Base-by-base conservation (phyloP, 352 stramenopile genomes). In the Phytophthora kernoviae region DNA sequence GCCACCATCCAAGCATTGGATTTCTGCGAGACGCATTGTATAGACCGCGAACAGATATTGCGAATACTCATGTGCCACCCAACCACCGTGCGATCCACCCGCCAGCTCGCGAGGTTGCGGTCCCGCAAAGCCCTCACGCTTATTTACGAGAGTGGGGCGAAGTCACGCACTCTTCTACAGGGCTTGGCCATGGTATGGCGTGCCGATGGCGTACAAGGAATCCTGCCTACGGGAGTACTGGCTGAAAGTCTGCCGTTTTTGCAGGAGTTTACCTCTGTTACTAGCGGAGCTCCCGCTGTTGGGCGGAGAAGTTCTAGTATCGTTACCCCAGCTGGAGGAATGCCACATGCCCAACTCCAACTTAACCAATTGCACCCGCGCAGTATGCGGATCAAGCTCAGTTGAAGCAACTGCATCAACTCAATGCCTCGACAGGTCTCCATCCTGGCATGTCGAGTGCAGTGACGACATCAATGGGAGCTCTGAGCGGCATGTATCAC, bases 1-100 rank as follows among this genome's bases (percentile, higher is more conserved):
- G 85, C 82, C 22, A 92, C 85, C 10, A 91, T 94, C 37, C 79
- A 90, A 45, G 83, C 82, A 0, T 44, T 94, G 10, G 84, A 91
- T 27, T 94, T 91, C 51, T 92, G 85, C 41, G 85, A 94, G 53
- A 90, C 80, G 0, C 80, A 92, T 54, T 87, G 74, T 27, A 72
- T 90, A 20, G 53, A 84, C 10, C 77, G 82, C 7, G 49, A 74
- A 22, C 62, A 76, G 22, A 73, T 90, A 44, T 63, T 92, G 14
- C 44, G 52, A 17, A 64, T 82, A 18, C 50, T 92, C 22, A 33
- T 89, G 3, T 50, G 43, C 0, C 80, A 92, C 53, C 80, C 80
- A 17, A 86, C 83, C 48, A 73, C 85, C 53, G 58, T 92, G 42
- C 72, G 72, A 2, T 90, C 82, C 4, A 82, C 87, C 21, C 58